Conservation (phyloP, 2,329 filamentous ascomycete genomes). For the Spiromastix sp. region DNA sequence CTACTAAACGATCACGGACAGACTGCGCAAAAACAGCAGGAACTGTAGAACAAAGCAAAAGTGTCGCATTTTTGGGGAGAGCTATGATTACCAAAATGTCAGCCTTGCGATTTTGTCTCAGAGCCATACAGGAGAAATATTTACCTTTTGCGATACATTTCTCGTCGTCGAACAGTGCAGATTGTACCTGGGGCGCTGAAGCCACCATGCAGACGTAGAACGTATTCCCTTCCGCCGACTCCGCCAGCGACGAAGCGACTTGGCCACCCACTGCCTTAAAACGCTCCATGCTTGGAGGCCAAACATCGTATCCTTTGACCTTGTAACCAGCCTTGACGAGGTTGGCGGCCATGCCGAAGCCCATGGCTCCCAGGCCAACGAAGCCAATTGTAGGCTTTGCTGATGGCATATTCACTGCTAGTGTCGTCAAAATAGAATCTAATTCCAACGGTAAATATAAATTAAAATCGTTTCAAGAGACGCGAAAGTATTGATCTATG, state of each 20-base stretch:
- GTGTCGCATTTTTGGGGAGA: slow-evolving; percentile 47
- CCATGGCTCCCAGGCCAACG: slow-evolving; percentile 71
- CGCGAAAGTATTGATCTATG: no score
- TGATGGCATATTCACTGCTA: no score
- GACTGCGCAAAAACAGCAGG: slow-evolving; percentile 55
- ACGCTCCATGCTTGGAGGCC: slow-evolving; percentile 53
- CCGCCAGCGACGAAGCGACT: slow-evolving; percentile 48
- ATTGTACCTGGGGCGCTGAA: slow-evolving; percentile 57
- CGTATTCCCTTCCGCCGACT: slow-evolving; percentile 48
- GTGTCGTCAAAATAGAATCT: no score
- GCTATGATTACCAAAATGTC: slow-evolving; percentile 13
- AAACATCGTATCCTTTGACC: slow-evolving; percentile 64
- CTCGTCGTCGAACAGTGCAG: slow-evolving; percentile 51
- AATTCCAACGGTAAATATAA: no score
- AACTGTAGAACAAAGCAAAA: slow-evolving; percentile 62
- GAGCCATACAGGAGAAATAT: slow-evolving; percentile 2
- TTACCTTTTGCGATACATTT: slow-evolving; percentile 36
- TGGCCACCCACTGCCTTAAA: slow-evolving; percentile 55
- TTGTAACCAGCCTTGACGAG: slow-evolving; percentile 56
- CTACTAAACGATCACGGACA: slow-evolving; percentile 47
- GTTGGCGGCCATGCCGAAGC: slow-evolving; percentile 70
- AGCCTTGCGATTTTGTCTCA: no score
- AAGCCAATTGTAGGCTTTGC: slow-evolving; percentile 48
- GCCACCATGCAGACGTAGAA: slow-evolving; percentile 68
- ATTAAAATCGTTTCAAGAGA: no score